Percentiles rank a stretch among this genome's conserved stretches.
Evolutionary conservation across 2,329 filamentous ascomycete species (phyloP).

Genomic region (Huntiella savannae): DNA sequence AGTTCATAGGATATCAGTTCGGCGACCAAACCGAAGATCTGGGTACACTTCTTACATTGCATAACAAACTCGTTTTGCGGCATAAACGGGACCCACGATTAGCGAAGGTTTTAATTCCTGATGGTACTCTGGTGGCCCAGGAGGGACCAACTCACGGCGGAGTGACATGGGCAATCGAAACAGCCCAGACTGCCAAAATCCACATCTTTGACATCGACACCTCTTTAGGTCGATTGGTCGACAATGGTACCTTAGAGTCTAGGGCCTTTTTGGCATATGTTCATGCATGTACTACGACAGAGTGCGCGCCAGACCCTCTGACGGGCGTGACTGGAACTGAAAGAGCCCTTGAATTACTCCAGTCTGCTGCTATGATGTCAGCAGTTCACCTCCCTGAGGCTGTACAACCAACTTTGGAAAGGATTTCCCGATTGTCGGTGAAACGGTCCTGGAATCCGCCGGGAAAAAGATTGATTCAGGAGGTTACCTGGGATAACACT

Average conservation of each 20-base stretch:
- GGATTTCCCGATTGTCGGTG: conserved; percentile 21
- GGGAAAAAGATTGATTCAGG: too few species aligned
- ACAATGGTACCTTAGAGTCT: conserved; percentile 30
- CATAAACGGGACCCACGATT: conserved; percentile 10
- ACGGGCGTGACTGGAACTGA: conserved; percentile 34
- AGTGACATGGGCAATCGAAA: too few species aligned
- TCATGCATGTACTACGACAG: conserved; percentile 33
- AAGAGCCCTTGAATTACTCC: conserved; percentile 28
- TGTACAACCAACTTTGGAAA: conserved; percentile 19
- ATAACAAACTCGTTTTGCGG: conserved; percentile 26
- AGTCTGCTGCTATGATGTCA: conserved; percentile 29
- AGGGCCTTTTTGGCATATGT: conserved; percentile 32
- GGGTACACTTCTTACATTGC: background rate
- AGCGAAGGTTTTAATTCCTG: conserved; percentile 20
- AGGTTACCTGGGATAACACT: too few species aligned
- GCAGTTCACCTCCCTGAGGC: conserved; percentile 21
- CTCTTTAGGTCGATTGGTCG: conserved; percentile 28
- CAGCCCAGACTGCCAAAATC: background rate
- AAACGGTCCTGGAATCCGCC: too few species aligned
- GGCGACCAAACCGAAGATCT: background rate
- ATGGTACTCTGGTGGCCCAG: background rate
- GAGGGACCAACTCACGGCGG: too few species aligned
- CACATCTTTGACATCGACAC: conserved; percentile 31
- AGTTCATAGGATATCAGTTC: conserved; percentile 23
- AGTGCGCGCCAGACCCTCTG: conserved; percentile 29